Base-by-base conservation (phyloP, 768 basidiomycete species). In the Suillus subaureus region DNA sequence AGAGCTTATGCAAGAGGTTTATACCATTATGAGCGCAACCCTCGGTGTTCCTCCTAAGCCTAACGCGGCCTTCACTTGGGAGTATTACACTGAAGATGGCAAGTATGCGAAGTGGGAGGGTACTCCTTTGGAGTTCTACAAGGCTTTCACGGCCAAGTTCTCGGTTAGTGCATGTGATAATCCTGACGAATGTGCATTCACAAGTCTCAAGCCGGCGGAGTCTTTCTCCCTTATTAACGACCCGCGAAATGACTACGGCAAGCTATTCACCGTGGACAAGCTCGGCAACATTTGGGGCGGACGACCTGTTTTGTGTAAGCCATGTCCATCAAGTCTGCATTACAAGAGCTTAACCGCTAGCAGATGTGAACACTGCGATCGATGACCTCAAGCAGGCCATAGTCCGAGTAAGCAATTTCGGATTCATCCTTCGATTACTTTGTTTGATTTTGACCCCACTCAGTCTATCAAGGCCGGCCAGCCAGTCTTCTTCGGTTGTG, bases 401-500 rank as follows among this genome's bases (percentile, higher is more conserved):
- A 18, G 87, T 98, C 64, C 89, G 89, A 80, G 86, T 83, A 61
- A 62, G 78, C 64, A 64, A 16, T 31, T 68, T 62, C 21, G 23
- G 18, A 23, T 23, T 64, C 49, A 9, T 55, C 39, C 15, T 45
- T 26, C 28, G 18, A 35, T 52, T 13, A 4, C 23, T 64, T 26
- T 26, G 60, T 40, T 35, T n/a, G n/a, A 35, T 23, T 42, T 37
- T 39, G 28, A 60, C 2, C 35, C 35, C 26, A 9, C 42, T 13
- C 13, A 87, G 83, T 83, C 91, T 76, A 86, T 97, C 81, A 94
- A 94, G 78, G 91, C 92, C 31, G 92, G 93, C 47, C 88, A 89
- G 45, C 91, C 96, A 6, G 90, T 96, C 54, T 97, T 97, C 86
- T 98, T 98, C 73, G 97, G 96, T 0, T 97, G 96, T 74, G 97